phyloP scores from a whole-genome alignment of 108 stramenopile species.

The Fragilaria radians region DNA sequence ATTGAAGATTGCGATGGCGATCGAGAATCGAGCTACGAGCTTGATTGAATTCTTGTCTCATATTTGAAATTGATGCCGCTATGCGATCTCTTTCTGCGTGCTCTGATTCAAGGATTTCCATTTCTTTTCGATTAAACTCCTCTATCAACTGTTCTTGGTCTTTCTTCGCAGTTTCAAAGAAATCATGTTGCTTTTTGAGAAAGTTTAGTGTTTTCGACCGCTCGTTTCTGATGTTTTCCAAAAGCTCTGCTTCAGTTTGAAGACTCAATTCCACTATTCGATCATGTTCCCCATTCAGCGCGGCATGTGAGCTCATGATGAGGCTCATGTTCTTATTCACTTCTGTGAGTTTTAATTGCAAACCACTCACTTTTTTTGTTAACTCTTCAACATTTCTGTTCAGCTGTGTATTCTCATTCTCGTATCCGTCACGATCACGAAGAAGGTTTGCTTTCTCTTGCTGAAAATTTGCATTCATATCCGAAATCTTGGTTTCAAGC shows the following conservation, averaged over 20 bases:
- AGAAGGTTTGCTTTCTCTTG: constrained; percentile 27
- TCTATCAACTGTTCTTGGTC: constrained; percentile 35
- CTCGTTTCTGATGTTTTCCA: constrained; percentile 33
- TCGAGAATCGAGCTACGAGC: background rate
- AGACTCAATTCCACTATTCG: constrained; percentile 31
- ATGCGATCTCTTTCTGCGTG: constrained; percentile 4
- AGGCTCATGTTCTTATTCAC: constrained; percentile 32
- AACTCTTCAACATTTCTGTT: constrained; percentile 27
- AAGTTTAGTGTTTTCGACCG: constrained; percentile 21
- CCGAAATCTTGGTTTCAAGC: constrained; percentile 36
- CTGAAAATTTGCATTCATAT: constrained; percentile 22
- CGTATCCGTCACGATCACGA: constrained; percentile 27
- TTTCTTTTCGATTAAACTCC: constrained; percentile 12
- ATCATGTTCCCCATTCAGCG: constrained; percentile 43
- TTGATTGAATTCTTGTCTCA: constrained; percentile 3
- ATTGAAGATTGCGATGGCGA: constrained; percentile 4
- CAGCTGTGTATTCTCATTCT: constrained; percentile 30
- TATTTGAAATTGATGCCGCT: background rate
- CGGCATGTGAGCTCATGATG: constrained; percentile 37
- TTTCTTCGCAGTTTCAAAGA: constrained; percentile 28
- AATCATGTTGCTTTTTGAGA: constrained; percentile 27
- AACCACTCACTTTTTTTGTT: constrained; percentile 24
- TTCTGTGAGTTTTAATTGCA: constrained; percentile 29
- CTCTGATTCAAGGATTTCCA: constrained; percentile 1
- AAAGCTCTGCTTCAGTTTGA: constrained; percentile 21